Evolutionary conservation across 192 early-diverging fungal species (phyloP).

Genomic region (Cetraspora pellucida): DNA sequence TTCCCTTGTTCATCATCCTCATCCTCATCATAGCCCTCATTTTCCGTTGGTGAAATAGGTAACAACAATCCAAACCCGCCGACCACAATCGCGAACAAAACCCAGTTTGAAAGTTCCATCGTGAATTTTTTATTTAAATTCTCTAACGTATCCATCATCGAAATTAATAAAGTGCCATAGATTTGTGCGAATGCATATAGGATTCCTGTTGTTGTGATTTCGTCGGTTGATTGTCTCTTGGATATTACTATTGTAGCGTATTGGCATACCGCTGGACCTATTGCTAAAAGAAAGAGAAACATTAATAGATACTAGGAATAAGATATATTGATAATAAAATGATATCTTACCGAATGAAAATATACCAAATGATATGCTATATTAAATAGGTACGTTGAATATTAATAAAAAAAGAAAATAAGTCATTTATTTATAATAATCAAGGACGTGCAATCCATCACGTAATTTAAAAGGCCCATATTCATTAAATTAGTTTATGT

Average conservation of each 20-base stretch:
- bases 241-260: slow-evolving; percentile 43
- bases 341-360: slow-evolving; percentile 40
- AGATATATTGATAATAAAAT: background rate
- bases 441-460: too few species aligned
- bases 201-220: slow-evolving; percentile 47
- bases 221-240: slow-evolving; percentile 24
- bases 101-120: slow-evolving; percentile 40
- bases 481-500: too few species aligned
- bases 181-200: slow-evolving; percentile 40
- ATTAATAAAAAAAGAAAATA: too few species aligned
- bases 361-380: slow-evolving; percentile 44
- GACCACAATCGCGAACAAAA: slow-evolving; percentile 10
- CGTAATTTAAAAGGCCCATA: too few species aligned
- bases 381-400: background rate
- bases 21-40: background rate
- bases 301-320: background rate
- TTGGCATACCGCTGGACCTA: slow-evolving; percentile 46
- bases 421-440: too few species aligned
- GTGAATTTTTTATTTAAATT: slow-evolving; percentile 34
- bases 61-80: slow-evolving; percentile 10
- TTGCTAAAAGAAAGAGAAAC: slow-evolving; percentile 33
- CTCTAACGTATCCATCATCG: slow-evolving; percentile 45
- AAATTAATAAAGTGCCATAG: slow-evolving; percentile 41
- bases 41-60: background rate
- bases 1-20: background rate